These are phyloP conservation scores for Myxozyma lipomycoides DNA, from an alignment of 805 yeast species.

Conservation along the genomic window DNA sequence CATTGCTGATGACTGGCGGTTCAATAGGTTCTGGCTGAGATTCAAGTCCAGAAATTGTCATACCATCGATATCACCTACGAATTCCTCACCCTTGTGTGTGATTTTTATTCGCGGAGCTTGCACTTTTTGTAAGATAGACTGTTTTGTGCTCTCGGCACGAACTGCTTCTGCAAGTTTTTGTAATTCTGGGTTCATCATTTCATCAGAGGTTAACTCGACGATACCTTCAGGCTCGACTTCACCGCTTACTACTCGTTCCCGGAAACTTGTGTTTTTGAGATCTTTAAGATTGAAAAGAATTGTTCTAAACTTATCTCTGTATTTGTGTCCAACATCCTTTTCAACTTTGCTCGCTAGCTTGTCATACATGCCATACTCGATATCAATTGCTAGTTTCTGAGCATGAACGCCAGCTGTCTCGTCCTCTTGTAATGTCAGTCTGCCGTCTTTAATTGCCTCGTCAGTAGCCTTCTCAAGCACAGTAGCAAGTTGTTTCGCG, in stretches of 20 bases:
- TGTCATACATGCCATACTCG: constrained; percentile 48
- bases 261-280: constrained; percentile 55
- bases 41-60: neutral
- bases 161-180: constrained; percentile 64
- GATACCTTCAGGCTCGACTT: constrained; percentile 53
- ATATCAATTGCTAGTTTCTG: constrained; percentile 47
- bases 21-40: neutral
- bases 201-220: constrained; percentile 69
- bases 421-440: constrained; percentile 15
- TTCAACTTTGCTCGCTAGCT: constrained; percentile 37
- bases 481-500: constrained; percentile 47
- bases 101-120: constrained; percentile 62
- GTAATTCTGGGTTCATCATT: constrained; percentile 70
- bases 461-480: constrained; percentile 44
- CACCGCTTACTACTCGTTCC: constrained; percentile 52
- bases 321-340: constrained; percentile 46
- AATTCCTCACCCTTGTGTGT: constrained; percentile 88
- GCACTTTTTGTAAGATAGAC: constrained; percentile 58
- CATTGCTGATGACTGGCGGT: neutral
- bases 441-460: constrained; percentile 32
- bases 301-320: constrained; percentile 63
- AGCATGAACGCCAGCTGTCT: constrained; percentile 40
- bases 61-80: constrained; percentile 53
- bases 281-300: constrained; percentile 57
- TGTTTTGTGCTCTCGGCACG: constrained; percentile 64